Conservation (phyloP, 208 protist species). For the Kentomonas sorsogonicus region DNA sequence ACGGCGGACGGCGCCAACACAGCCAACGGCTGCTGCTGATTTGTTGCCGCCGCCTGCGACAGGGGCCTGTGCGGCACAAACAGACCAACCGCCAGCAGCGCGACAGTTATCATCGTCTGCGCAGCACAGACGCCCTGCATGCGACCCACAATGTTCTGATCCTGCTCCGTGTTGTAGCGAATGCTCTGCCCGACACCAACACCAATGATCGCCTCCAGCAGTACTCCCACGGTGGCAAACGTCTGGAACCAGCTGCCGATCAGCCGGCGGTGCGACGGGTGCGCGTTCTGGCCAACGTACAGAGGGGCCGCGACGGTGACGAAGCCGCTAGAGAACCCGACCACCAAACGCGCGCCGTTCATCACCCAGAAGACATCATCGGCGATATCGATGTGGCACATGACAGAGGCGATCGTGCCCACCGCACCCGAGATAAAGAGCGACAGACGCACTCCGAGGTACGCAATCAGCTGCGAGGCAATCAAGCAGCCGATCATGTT, state of each 20-base stretch:
- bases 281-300: slow-evolving; percentile 70
- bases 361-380: slow-evolving; percentile 66
- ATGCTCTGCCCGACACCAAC: slow-evolving; percentile 49
- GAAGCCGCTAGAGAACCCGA: slow-evolving; percentile 61
- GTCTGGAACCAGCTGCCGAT: slow-evolving; percentile 75
- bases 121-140: slow-evolving; percentile 73
- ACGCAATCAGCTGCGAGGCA: slow-evolving; percentile 28
- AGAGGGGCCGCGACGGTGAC: slow-evolving; percentile 57
- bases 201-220: slow-evolving; percentile 60
- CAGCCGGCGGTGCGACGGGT: slow-evolving; percentile 36
- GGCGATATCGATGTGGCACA: slow-evolving; percentile 50
- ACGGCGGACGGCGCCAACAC: no score
- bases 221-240: slow-evolving; percentile 77
- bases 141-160: slow-evolving; percentile 44
- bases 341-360: slow-evolving; percentile 56
- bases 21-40: no score
- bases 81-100: no score
- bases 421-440: slow-evolving; percentile 57
- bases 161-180: slow-evolving; percentile 16
- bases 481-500: slow-evolving; percentile 71
- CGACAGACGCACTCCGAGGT: slow-evolving; percentile 45
- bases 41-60: slow-evolving; percentile 44
- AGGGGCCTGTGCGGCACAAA: slow-evolving; percentile 50
- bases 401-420: slow-evolving; percentile 34
- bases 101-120: no score